phyloP scores from a whole-genome alignment of 306 rosid genomes.

The Lathyrus sativus region DNA sequence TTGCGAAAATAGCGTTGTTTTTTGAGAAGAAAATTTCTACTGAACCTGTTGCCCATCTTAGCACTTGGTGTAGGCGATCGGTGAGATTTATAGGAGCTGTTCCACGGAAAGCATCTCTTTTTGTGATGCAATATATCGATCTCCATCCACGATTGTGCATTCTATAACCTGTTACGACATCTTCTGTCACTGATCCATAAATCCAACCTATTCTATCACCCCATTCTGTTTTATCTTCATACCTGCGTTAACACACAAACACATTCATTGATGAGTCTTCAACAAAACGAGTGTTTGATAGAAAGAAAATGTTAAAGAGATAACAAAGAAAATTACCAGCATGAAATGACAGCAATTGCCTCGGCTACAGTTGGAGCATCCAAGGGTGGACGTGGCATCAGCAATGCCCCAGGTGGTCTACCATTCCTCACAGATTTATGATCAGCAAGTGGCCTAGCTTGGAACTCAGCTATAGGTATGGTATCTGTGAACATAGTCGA shows the following conservation, averaged over 20 bases:
- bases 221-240: slow-evolving; percentile 88
- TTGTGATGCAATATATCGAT: slow-evolving; percentile 78
- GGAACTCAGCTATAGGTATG: slow-evolving; percentile 72
- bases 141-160: slow-evolving; percentile 97
- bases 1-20: slow-evolving; percentile 75
- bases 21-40: slow-evolving; percentile 83
- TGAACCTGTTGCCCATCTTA: slow-evolving; percentile 89
- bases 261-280: background rate
- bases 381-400: slow-evolving; percentile 66
- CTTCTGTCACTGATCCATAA: slow-evolving; percentile 87
- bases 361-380: slow-evolving; percentile 90
- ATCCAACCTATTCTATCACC: slow-evolving; percentile 88
- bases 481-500: slow-evolving; percentile 64
- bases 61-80: slow-evolving; percentile 79
- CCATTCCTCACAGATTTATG: slow-evolving; percentile 74
- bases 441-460: slow-evolving; percentile 83
- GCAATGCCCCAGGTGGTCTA: slow-evolving; percentile 74
- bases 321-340: slow-evolving; percentile 54
- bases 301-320: background rate
- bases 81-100: slow-evolving; percentile 88
- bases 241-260: slow-evolving; percentile 45
- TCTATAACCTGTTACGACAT: slow-evolving; percentile 84
- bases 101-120: slow-evolving; percentile 80
- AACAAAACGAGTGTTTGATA: background rate
- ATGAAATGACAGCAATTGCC: slow-evolving; percentile 82